These are phyloP conservation scores for Setaria viridis DNA, from an alignment of 202 grass and related monocot species.

Conservation along the genomic window DNA sequence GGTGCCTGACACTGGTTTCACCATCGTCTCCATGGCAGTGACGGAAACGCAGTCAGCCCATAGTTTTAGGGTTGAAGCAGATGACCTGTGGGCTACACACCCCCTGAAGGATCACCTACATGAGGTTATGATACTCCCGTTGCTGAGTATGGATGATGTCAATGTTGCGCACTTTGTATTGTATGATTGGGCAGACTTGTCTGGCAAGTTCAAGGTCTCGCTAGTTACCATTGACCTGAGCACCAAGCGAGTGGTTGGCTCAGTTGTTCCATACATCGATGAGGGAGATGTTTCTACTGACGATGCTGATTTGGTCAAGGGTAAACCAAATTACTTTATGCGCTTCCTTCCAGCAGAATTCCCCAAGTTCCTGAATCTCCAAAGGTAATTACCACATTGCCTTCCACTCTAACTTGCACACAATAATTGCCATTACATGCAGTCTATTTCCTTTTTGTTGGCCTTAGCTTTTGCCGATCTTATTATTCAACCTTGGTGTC, in stretches of 20 bases:
- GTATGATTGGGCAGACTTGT: neutral
- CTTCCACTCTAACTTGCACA: neutral
- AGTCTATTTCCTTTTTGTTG: neutral
- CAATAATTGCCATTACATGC: neutral
- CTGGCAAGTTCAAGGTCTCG: neutral
- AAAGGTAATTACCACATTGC: neutral
- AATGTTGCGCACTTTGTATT: neutral
- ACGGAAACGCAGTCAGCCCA: too few species aligned
- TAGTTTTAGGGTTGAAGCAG: too few species aligned
- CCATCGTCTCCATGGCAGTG: neutral
- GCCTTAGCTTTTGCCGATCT: neutral
- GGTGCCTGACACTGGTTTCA: neutral
- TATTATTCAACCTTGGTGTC: neutral
- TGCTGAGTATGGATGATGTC: constrained; percentile 4
- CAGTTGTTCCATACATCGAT: too few species aligned
- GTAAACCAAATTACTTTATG: neutral
- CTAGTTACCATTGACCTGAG: too few species aligned
- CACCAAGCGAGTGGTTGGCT: too few species aligned
- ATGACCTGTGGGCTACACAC: too few species aligned
- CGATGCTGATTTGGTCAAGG: neutral
- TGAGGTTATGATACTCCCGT: neutral
- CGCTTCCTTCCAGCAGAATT: constrained; percentile 6
- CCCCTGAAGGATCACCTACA: neutral
- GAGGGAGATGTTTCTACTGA: neutral
- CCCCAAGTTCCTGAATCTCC: neutral